Evolutionary conservation across 164 flowering plant genomes (phyloP).

Genomic region (Umbellularia californica): DNA sequence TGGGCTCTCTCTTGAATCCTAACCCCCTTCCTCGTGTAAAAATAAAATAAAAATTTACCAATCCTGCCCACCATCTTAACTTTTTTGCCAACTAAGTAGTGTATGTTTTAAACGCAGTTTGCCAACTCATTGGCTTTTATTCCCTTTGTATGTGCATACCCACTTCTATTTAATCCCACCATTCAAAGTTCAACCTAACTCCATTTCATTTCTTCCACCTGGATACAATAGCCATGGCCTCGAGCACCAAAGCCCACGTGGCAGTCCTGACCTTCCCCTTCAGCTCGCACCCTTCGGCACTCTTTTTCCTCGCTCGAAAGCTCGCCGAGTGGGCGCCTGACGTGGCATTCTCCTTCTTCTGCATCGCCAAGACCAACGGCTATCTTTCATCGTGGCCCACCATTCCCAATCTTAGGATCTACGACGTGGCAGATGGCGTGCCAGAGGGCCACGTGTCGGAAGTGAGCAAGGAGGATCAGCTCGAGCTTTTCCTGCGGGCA

Average conservation of each 20-base stretch:
- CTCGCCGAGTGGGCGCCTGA: slow-evolving; percentile 34
- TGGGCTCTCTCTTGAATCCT: too few relatives aligned
- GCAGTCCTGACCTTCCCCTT: slow-evolving; percentile 18
- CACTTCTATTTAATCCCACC: too few relatives aligned
- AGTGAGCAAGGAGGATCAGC: slow-evolving; percentile 15
- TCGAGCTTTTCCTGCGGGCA: slow-evolving; percentile 32
- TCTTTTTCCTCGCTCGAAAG: slow-evolving; percentile 28
- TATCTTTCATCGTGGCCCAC: neutral
- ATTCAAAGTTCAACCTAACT: too few relatives aligned
- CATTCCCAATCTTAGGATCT: slow-evolving; percentile 15
- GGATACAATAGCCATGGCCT: too few relatives aligned
- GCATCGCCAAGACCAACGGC: slow-evolving; percentile 30
- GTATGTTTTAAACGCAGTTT: too few relatives aligned
- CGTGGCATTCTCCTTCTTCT: slow-evolving; percentile 48
- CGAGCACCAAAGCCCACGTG: neutral
- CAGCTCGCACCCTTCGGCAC: slow-evolving; percentile 43
- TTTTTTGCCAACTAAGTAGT: too few relatives aligned
- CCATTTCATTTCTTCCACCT: too few relatives aligned
- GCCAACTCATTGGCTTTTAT: too few relatives aligned
- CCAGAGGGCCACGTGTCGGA: slow-evolving; percentile 22
- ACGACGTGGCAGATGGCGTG: slow-evolving; percentile 29
- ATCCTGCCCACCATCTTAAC: too few relatives aligned
- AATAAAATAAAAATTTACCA: too few relatives aligned
- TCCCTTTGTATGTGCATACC: too few relatives aligned
- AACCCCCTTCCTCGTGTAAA: too few relatives aligned